Evolutionary conservation across 2,329 filamentous ascomycete species (phyloP).

Genomic region (Pseudogymnoascus sp.): DNA sequence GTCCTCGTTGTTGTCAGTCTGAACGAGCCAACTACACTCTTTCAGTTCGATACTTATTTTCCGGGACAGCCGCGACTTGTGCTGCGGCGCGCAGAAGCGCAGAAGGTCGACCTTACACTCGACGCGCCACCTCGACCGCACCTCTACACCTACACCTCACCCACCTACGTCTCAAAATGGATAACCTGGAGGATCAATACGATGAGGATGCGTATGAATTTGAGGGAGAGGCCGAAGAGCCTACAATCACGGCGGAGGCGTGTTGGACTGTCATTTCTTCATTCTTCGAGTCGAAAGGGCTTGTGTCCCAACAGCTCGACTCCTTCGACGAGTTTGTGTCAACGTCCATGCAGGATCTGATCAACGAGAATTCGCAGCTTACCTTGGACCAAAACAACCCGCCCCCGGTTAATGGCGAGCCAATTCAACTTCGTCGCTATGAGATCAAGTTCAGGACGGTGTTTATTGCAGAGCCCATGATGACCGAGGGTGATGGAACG

Average conservation of each 20-base stretch:
- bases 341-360: slow-evolving; percentile 88
- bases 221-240: slow-evolving; percentile 59
- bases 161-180: slow-evolving; percentile 22
- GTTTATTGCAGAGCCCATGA: slow-evolving; percentile 79
- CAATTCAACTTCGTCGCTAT: slow-evolving; percentile 81
- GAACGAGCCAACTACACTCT: background rate
- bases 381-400: slow-evolving; percentile 91
- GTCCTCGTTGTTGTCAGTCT: background rate
- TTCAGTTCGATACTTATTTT: background rate
- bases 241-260: slow-evolving; percentile 85
- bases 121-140: slow-evolving; percentile 11
- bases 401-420: slow-evolving; percentile 65
- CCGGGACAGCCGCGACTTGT: slow-evolving; percentile 7
- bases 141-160: background rate
- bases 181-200: slow-evolving; percentile 35
- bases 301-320: slow-evolving; percentile 95
- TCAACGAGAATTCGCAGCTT: slow-evolving; percentile 84
- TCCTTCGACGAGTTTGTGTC: slow-evolving; percentile 97
- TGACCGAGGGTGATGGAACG: slow-evolving; percentile 86
- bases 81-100: slow-evolving; percentile 10
- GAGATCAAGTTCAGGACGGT: slow-evolving; percentile 92
- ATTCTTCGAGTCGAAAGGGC: slow-evolving; percentile 92
- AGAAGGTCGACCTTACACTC: background rate
- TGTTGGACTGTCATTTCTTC: slow-evolving; percentile 97
- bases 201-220: slow-evolving; percentile 60